Evolutionary conservation across 2,329 filamentous ascomycete species (phyloP), one percentile per base, ranked within the genome.

Genomic region (Pestalotiopsis sp.): DNA sequence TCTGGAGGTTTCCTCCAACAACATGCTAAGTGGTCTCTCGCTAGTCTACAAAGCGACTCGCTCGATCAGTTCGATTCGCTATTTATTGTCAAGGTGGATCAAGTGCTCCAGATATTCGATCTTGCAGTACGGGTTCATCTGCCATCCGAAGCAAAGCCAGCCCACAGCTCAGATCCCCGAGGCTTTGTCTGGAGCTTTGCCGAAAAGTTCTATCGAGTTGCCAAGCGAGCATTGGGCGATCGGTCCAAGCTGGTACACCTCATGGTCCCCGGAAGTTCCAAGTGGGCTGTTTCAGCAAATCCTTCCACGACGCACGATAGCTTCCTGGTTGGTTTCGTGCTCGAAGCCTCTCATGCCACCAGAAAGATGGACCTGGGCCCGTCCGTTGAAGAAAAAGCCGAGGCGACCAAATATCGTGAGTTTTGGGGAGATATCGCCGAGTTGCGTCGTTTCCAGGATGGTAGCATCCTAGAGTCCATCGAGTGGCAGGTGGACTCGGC

Each of bases 381-480:
- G 4, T 82, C 91, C 1, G 93, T 94, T 1, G 94, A 98, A 76
- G 88, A 96, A 69, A 94, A 95, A 78, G 90, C 92, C 71, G 93
- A 94, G 70, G 92, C 94, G 26, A 89, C 90, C 10, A 86, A 86
- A 39, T 99, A 98, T 78, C 92, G 93, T 44, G 88, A 91, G 40
- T 98, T 99, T 77, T 99, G 97, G 96, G 96, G 95, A 6, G 91
- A 95, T 10, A 97, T 96, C 77, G 89, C 96, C 1, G 96, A 99
- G 78, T 85, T 99, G 59, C 89, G 96, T 71, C 92, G 96, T 22
- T 99, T 99, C 84, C 97, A 94, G 74, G 94, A 98, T 75, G 96
- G 96, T 24, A 95, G 91, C 73, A 98, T 99, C 71, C 85, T 94
- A 9, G 97, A 99, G 79, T 97, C 93, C 75, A 83, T 98, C 38